These are phyloP conservation scores for Stentor coeruleus DNA, from an alignment of 73 alveolate species.

Conservation along the genomic window DNA sequence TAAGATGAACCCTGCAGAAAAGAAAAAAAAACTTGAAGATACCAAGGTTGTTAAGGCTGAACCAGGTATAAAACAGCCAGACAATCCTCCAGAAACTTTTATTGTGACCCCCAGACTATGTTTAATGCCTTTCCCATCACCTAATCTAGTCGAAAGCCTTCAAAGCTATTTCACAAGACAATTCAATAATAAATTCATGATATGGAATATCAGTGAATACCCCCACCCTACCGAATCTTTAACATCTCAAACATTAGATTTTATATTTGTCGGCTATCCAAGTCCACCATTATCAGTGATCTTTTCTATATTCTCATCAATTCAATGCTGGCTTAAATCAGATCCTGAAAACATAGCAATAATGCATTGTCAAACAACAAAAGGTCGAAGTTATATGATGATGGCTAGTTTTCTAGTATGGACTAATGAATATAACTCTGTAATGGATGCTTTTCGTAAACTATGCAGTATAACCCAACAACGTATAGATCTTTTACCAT, in stretches of 20 bases:
- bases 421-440: neutral
- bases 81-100: neutral
- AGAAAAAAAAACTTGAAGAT: too few species aligned
- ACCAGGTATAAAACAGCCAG: neutral
- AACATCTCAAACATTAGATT: neutral
- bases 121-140: neutral
- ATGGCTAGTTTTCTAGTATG: neutral
- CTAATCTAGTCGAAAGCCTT: neutral
- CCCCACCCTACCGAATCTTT: neutral
- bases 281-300: neutral
- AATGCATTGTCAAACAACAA: slow-evolving; percentile 20
- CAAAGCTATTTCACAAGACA: neutral
- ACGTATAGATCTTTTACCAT: neutral
- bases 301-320: neutral
- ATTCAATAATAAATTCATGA: neutral
- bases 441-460: neutral
- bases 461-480: neutral
- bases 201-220: slow-evolving; percentile 13
- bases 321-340: neutral
- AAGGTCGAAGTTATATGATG: slow-evolving; percentile 18
- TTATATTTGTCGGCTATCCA: slow-evolving; percentile 18
- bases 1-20: neutral
- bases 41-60: too few species aligned
- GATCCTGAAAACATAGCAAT: neutral
- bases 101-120: neutral